These are phyloP conservation scores for Wickerhamiella sorbophila DNA, from an alignment of 805 yeast species.

Conservation along the genomic window DNA sequence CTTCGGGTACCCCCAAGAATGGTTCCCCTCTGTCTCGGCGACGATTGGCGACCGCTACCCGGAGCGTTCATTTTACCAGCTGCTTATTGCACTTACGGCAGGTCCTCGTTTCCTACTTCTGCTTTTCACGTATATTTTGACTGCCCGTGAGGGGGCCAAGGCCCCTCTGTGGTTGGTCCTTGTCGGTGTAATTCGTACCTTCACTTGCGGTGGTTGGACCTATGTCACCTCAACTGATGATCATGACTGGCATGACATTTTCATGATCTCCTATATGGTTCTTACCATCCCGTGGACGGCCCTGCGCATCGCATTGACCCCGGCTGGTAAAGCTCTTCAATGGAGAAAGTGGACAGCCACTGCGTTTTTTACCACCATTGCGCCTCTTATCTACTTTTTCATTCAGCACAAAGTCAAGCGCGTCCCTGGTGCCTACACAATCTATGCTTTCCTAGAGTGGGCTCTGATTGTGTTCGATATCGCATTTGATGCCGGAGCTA, in stretches of 20 bases:
- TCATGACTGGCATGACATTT: conserved; percentile 89
- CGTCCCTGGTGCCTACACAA: conserved; percentile 87
- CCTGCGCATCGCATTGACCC: conserved; percentile 40
- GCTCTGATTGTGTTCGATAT: conserved; percentile 68
- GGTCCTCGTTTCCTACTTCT: conserved; percentile 75
- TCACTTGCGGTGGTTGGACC: conserved; percentile 98
- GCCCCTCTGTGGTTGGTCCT: conserved; percentile 24
- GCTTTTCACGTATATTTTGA: conserved; percentile 34
- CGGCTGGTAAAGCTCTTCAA: conserved; percentile 33
- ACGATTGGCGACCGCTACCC: conserved; percentile 96
- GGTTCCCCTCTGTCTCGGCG: conserved; percentile 97
- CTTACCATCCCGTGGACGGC: conserved; percentile 87
- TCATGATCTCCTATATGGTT: conserved; percentile 82
- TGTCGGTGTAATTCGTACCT: conserved; percentile 74
- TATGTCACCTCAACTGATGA: conserved; percentile 94
- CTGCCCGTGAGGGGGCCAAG: conserved; percentile 25
- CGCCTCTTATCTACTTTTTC: conserved; percentile 78
- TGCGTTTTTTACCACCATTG: conserved; percentile 51
- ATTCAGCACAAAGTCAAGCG: conserved; percentile 85
- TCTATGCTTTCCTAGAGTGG: conserved; percentile 94
- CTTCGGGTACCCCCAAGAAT: conserved; percentile 89
- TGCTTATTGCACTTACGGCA: conserved; percentile 80
- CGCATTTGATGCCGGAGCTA: conserved; percentile 69
- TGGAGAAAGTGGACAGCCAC: conserved; percentile 39
- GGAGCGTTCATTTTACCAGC: conserved; percentile 82